These are phyloP conservation scores for Acanthochlamys bracteata DNA, from an alignment of 106 monocot genomes.

Conservation along the genomic window DNA sequence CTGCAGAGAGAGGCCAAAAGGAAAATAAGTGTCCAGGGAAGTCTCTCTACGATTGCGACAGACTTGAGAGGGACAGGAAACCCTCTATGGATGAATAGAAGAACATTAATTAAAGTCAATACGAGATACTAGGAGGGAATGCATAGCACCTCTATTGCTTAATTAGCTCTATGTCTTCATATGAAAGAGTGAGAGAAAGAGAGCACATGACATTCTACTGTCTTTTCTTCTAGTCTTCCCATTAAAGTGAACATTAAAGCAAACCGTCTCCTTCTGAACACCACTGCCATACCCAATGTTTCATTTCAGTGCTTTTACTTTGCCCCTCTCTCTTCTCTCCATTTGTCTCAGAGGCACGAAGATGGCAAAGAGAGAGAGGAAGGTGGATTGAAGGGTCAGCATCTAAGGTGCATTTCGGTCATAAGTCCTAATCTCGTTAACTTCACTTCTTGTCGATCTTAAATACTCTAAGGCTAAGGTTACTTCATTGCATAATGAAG, in stretches of 20 bases:
- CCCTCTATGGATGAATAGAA: background rate
- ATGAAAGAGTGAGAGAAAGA: conserved; percentile 1
- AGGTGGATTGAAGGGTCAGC: conserved; percentile 28
- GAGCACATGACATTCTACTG: conserved; percentile 21
- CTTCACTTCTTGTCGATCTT: conserved; percentile 11
- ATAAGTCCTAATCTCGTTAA: conserved; percentile 27
- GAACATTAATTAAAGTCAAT: conserved; percentile 32
- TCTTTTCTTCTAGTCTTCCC: conserved; percentile 21
- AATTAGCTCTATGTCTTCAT: no score
- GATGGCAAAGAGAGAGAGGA: background rate
- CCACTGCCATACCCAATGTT: conserved; percentile 8
- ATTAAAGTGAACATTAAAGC: conserved; percentile 31
- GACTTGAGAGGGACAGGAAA: conserved; percentile 42
- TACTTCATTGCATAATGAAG: background rate
- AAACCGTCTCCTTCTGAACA: background rate
- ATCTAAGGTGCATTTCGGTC: conserved; percentile 26
- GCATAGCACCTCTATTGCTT: no score
- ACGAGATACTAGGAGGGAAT: background rate
- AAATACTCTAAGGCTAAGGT: background rate
- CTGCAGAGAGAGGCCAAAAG: conserved; percentile 21
- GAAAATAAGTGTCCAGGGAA: conserved; percentile 9
- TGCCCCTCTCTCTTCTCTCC: background rate
- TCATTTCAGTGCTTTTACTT: conserved; percentile 16
- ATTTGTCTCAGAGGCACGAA: conserved; percentile 1
- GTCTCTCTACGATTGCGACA: conserved; percentile 21